Conservation (phyloP, 139 green algal genomes). For the Tetraselmis striata region DNA sequence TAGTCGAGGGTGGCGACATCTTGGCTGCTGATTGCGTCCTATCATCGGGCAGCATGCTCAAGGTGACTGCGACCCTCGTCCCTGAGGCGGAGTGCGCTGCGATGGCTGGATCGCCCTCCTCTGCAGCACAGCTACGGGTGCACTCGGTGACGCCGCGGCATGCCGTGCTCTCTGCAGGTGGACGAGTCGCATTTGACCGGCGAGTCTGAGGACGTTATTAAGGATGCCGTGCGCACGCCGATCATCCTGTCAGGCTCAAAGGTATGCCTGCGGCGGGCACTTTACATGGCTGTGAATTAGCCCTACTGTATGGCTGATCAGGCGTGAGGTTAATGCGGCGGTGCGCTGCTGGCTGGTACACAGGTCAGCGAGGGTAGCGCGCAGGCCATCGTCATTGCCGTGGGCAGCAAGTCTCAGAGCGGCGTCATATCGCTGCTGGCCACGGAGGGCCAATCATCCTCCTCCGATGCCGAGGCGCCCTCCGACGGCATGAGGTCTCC, state of each 20-base stretch:
- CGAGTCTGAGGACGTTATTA: conserved; percentile 58
- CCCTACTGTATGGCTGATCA: too few species aligned
- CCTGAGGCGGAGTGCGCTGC: too few species aligned
- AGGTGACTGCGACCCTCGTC: too few species aligned
- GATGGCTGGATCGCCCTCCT: too few species aligned
- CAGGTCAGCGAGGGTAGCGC: background rate
- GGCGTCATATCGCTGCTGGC: conserved; percentile 30
- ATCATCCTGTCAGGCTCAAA: conserved; percentile 55
- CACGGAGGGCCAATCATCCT: background rate
- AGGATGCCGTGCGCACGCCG: conserved; percentile 26
- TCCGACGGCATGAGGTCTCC: background rate
- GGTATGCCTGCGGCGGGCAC: too few species aligned
- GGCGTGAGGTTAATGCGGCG: too few species aligned
- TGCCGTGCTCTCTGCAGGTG: conserved; percentile 35
- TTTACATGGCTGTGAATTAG: too few species aligned
- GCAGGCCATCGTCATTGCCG: conserved; percentile 54
- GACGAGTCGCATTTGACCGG: conserved; percentile 77
- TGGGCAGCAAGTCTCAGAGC: conserved; percentile 61
- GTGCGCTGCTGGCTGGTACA: background rate
- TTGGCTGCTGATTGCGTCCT: conserved; percentile 68
- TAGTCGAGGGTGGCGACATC: conserved; percentile 78
- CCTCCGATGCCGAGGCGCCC: background rate
- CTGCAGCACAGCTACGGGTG: too few species aligned
- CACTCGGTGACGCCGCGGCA: too few species aligned
- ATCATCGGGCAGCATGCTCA: conserved; percentile 47